Evolutionary conservation across 208 protist species (phyloP), one percentile per base, ranked within the genome.

Genomic region (Leishmania tarentolae): DNA sequence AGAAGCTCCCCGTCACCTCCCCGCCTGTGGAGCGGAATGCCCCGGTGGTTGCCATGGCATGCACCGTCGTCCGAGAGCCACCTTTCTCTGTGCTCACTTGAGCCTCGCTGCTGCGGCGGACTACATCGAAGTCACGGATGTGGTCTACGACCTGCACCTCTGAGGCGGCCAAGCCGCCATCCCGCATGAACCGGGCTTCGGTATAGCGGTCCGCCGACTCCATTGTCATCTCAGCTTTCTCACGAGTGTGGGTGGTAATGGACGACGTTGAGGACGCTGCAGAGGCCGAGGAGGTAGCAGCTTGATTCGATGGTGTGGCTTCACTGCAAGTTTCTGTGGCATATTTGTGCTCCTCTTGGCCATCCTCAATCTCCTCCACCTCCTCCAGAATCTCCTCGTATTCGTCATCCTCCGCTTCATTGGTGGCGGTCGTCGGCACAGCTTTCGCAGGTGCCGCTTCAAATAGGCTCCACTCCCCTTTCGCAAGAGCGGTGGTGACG

Each of bases 1-100:
- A 78, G 53, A 85, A 88, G 40, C 71, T 75, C 50, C 85, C 85
- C 13, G 24, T 82, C 42, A 86, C 79, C 61, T 82, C 78, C 37
- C 85, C 82, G 19, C 69, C 28, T 2, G 61, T 75, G 15, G 82
- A 84, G 37, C 78, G 76, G 78, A 88, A 86, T 4, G 78, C 83
- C 5, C 85, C 85, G 72, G 57, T 79, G 52, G 76, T 77, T 24
- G 78, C 69, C 9, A 53, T 82, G 17, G 75, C 70, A 44, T 57
- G 53, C 53, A 86, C 65, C 4, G 83, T 80, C 37, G 82, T 81
- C 44, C 76, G 78, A 1, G 69, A n/a, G 78, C 63, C 65, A 70
- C 73, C 56, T 31, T 56, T 13, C 42, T 88, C 77, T 13, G 69
- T 70, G 42, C 52, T 35, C 59, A 37, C 56, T 53, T 72, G 37